Base-by-base conservation (phyloP, 768 basidiomycete genomes). In the Filobasidium floriforme region DNA sequence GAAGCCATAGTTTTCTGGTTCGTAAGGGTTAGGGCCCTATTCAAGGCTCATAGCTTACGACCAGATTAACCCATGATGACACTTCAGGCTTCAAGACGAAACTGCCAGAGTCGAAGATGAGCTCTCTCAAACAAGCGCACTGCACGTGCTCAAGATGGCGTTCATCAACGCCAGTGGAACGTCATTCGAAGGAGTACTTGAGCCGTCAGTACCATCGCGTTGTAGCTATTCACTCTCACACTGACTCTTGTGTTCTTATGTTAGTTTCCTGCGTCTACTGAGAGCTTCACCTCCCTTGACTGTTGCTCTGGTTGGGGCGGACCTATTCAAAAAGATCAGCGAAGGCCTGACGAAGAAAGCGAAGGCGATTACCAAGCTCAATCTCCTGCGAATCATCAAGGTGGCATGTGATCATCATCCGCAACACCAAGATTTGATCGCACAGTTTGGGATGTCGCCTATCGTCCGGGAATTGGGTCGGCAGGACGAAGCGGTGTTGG, bases 1-100 rank as follows among this genome's bases (percentile, higher is more conserved):
- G 96, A 99, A 75, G 86, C 92, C 7, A 85, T 97, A 37, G 78
- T 92, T 11, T 88, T 89, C 0, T 99, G 94, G 93, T 90, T 69
- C 68, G 85, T 77, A 1, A 49, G 22, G 24, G 10, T 10, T 22
- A 32, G 0, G 11, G 18, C 49, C 12, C 41, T 68, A 12, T 29
- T 46, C 22, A 11, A n/a, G 37, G 10, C n/a, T 46, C 44, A 55
- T 9, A 37, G 32, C 3, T 4, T 37, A 9, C 32, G 32, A 9
- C 32, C 4, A 9, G 32, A 37, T 37, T 37, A 41, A 62, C 43
- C 29, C 19, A 19, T 15, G 14, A 32, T 32, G n/a, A n/a, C 18
- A 60, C 28, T 41, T 1, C 32, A 92, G 90, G 92, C 81, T 98
- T 41, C 89, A 92, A 81, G 96, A 97, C 72, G 96, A 99, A 79